Conservation (phyloP, 192 early-diverging fungal species). For the Tieghemiomyces parasiticus region DNA sequence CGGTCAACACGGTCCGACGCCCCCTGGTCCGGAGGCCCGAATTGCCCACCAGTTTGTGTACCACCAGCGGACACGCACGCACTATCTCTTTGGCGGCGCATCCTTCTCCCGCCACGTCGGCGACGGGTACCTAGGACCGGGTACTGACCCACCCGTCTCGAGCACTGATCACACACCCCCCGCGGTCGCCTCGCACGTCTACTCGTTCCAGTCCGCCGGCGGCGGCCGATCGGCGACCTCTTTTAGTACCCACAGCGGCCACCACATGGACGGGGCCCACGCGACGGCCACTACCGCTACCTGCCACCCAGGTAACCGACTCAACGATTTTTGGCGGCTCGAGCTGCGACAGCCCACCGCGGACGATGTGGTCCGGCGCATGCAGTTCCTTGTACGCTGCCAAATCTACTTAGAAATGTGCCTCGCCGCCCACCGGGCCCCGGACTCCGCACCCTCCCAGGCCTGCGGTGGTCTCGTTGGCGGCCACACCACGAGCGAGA, state of each 20-base stretch:
- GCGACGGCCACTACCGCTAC: not conserved
- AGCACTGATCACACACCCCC: not conserved
- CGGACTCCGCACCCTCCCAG: not conserved
- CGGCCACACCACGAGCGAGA: not conserved
- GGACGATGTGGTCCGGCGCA: conserved; percentile 50
- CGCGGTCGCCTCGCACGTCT: not conserved
- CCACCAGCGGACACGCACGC: conserved; percentile 44
- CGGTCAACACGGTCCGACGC: too few species aligned
- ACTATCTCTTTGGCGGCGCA: conserved; percentile 83
- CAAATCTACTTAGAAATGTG: conserved; percentile 78
- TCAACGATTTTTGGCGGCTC: conserved; percentile 28
- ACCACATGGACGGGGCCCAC: not conserved
- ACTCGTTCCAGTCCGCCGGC: not conserved
- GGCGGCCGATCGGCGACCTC: too few species aligned
- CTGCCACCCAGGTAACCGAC: conserved; percentile 19
- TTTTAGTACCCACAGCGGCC: not conserved
- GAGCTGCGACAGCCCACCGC: conserved; percentile 30
- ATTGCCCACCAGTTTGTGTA: conserved; percentile 90
- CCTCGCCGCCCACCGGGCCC: not conserved
- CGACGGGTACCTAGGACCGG: not conserved
- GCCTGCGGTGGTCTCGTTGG: not conserved
- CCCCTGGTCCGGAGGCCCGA: too few species aligned
- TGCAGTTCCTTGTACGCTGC: conserved; percentile 60
- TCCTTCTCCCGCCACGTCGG: not conserved
- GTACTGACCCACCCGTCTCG: not conserved